Evolutionary conservation across 805 yeast genomes (phyloP).

Genomic region (Teunomyces kruisii): DNA sequence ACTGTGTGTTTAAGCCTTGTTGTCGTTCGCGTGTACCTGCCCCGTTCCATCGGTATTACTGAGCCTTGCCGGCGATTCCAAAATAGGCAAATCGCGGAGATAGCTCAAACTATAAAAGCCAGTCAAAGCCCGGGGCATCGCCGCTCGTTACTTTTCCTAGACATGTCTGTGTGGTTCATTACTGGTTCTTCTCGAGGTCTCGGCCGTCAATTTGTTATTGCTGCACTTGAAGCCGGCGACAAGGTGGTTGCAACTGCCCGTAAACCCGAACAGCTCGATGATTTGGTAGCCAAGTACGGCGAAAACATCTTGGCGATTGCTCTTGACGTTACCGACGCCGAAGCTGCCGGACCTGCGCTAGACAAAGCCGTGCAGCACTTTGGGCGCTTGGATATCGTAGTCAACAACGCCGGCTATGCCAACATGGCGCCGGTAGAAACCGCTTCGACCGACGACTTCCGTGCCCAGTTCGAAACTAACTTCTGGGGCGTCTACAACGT

Average conservation of each 20-base stretch:
- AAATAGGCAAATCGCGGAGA: too few species aligned
- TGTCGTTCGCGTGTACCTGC: too few species aligned
- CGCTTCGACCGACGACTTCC: not conserved
- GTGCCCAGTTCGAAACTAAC: not conserved
- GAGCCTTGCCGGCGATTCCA: too few species aligned
- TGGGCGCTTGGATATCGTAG: not conserved
- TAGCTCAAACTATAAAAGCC: too few species aligned
- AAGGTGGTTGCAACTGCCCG: not conserved
- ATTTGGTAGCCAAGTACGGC: not conserved
- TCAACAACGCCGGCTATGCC: not conserved
- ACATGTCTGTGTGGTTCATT: not conserved
- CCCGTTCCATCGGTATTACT: too few species aligned
- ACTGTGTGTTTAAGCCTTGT: too few species aligned
- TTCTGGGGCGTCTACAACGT: not conserved
- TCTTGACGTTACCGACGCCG: not conserved
- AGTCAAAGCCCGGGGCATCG: too few species aligned
- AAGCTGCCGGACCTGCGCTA: not conserved
- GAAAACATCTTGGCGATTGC: not conserved
- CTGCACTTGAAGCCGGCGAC: conserved; percentile 1
- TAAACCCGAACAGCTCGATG: not conserved
- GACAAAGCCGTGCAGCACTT: not conserved
- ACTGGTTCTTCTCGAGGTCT: not conserved
- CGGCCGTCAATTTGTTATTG: not conserved
- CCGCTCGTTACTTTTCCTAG: too few species aligned
- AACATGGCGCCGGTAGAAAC: not conserved